Percentiles rank a stretch among this genome's conserved stretches.
These are phyloP conservation scores for Breviolum minutum DNA, from an alignment of 73 alveolate genomes.

Conservation along the genomic window DNA sequence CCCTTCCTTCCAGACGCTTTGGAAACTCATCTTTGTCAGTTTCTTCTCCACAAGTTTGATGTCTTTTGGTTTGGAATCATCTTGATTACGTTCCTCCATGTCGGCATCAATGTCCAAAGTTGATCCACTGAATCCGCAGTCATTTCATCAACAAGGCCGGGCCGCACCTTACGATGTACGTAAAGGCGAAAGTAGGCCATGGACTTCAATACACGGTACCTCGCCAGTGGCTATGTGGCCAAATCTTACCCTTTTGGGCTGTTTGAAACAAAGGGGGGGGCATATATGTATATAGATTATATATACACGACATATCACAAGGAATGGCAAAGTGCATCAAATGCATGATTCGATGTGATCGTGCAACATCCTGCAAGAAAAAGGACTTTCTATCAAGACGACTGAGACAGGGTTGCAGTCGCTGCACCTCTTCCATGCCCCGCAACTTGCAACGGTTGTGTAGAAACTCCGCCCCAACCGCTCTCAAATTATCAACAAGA, in stretches of 20 bases:
- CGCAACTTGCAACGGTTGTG: background rate
- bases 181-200: conserved; percentile 76
- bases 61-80: background rate
- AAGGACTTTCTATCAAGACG: no score
- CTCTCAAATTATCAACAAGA: background rate
- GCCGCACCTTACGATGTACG: conserved; percentile 48
- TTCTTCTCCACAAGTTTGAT: background rate
- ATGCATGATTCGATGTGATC: no score
- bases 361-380: no score
- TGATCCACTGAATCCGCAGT: background rate
- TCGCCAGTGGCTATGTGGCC: background rate
- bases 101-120: background rate
- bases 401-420: no score
- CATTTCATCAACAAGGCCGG: background rate
- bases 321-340: background rate
- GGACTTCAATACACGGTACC: conserved; percentile 76
- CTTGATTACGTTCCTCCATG: background rate
- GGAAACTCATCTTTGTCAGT: no score
- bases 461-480: background rate
- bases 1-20: no score
- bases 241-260: background rate
- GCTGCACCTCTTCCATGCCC: no score
- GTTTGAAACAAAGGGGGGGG: background rate
- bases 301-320: background rate
- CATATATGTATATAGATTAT: background rate